A percentile compares a stretch with the other conserved stretches of the same genome.
Evolutionary conservation across 345 rosid genomes (phyloP).

Genomic region (Toxicodendron radicans): DNA sequence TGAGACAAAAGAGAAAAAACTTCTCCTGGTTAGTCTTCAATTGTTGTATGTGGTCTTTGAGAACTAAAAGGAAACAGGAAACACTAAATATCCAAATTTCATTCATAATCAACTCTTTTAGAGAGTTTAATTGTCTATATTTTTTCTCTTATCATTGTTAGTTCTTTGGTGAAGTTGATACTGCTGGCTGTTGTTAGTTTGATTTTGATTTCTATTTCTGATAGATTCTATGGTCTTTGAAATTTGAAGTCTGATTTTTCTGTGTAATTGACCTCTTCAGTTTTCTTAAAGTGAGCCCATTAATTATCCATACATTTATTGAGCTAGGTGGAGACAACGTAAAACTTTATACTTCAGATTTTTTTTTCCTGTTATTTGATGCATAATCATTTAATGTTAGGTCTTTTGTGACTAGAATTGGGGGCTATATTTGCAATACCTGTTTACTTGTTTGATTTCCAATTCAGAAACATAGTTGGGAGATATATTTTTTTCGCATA

Average conservation of each 20-base stretch:
- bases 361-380: neutral
- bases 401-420: neutral
- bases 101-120: neutral
- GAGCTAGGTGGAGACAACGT: neutral
- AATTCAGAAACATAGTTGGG: conserved; percentile 39
- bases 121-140: neutral
- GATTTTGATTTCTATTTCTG: neutral
- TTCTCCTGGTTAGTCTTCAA: neutral
- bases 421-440: conserved; percentile 12
- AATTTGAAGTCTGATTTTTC: too few species aligned
- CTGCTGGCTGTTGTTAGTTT: neutral
- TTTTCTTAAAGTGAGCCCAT: conserved; percentile 18
- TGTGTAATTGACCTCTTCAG: too few species aligned
- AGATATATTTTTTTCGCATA: conserved; percentile 27
- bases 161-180: neutral
- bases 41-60: neutral
- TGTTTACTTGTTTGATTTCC: conserved; percentile 23
- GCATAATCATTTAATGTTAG: neutral
- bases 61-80: neutral
- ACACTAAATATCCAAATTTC: neutral
- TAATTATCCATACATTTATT: conserved; percentile 1
- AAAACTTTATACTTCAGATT: neutral
- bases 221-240: neutral
- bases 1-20: neutral
- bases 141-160: neutral